phyloP scores from a whole-genome alignment of 1,284 basidiomycete species.

The Uromyces viciae-fabae region DNA sequence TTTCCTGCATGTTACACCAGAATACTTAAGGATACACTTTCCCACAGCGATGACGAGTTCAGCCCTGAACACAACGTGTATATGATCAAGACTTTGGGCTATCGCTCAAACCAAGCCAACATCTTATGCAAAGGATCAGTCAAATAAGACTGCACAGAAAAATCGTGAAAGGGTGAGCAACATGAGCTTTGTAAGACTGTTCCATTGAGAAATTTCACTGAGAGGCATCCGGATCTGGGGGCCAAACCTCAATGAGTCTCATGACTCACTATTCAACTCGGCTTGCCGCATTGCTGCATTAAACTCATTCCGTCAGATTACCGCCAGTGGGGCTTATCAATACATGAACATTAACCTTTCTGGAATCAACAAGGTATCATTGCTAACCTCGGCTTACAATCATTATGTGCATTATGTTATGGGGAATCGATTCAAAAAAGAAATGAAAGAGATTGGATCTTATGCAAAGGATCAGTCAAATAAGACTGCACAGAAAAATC shows the following conservation, averaged over 20 bases:
- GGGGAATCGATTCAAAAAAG: not conserved
- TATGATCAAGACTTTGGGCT: not conserved
- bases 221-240: not conserved
- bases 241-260: constrained; percentile 1
- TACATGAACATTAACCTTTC: constrained; percentile 24
- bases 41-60: constrained; percentile 31
- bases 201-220: no score
- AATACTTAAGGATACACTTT: not conserved
- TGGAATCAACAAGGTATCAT: not conserved
- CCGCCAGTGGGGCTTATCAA: not conserved
- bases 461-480: not conserved
- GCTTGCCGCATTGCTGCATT: not conserved
- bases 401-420: constrained; percentile 25
- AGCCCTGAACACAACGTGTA: not conserved
- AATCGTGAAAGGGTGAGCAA: not conserved
- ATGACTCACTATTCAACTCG: not conserved
- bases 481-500: not conserved
- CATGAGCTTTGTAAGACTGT: no score
- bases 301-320: constrained; percentile 7
- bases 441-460: not conserved
- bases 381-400: not conserved
- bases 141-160: not conserved
- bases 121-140: not conserved
- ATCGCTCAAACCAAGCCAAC: not conserved
- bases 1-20: not conserved